phyloP scores from a whole-genome alignment of 352 stramenopile genomes.

The Pythium vanterpoolii region DNA sequence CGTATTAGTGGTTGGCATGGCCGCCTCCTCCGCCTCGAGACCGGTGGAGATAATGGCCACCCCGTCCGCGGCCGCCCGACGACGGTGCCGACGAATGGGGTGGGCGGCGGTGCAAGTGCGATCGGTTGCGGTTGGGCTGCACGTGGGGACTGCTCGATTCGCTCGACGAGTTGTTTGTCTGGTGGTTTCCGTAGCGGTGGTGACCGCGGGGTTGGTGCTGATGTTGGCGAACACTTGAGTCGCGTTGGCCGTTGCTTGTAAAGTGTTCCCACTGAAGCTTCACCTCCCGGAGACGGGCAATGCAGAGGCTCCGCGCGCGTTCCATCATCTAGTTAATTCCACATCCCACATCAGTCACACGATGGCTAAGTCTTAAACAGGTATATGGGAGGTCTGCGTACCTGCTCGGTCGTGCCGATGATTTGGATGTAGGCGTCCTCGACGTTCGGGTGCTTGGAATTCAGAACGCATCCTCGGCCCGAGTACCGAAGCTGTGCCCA shows the following conservation, averaged over 20 bases:
- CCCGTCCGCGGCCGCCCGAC: conserved; percentile 4
- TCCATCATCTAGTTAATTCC: conserved; percentile 33
- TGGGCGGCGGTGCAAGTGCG: conserved; percentile 18
- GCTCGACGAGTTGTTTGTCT: conserved; percentile 12
- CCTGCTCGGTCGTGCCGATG: conserved; percentile 46
- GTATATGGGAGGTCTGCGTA: no score
- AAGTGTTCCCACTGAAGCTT: conserved; percentile 61
- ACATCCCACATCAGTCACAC: not conserved
- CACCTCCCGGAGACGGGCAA: conserved; percentile 43
- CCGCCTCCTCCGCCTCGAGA: conserved; percentile 2
- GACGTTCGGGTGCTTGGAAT: conserved; percentile 21
- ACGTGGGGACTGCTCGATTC: conserved; percentile 6
- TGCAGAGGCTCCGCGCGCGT: conserved; percentile 25
- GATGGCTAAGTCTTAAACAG: no score
- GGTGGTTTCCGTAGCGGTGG: not conserved
- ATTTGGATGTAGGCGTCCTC: conserved; percentile 51
- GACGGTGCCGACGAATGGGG: conserved; percentile 9
- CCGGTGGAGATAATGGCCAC: conserved; percentile 16
- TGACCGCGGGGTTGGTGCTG: not conserved
- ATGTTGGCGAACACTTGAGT: not conserved
- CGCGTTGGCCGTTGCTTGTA: conserved; percentile 7
- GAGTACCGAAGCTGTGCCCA: conserved; percentile 59
- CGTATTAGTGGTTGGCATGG: conserved; percentile 6
- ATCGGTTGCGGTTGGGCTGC: conserved; percentile 3
- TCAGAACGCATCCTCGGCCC: conserved; percentile 31